A percentile compares a stretch with the other conserved stretches of the same genome.
These are phyloP conservation scores for Basidioascus undulatus DNA, from an alignment of 768 basidiomycete genomes.

Conservation along the genomic window DNA sequence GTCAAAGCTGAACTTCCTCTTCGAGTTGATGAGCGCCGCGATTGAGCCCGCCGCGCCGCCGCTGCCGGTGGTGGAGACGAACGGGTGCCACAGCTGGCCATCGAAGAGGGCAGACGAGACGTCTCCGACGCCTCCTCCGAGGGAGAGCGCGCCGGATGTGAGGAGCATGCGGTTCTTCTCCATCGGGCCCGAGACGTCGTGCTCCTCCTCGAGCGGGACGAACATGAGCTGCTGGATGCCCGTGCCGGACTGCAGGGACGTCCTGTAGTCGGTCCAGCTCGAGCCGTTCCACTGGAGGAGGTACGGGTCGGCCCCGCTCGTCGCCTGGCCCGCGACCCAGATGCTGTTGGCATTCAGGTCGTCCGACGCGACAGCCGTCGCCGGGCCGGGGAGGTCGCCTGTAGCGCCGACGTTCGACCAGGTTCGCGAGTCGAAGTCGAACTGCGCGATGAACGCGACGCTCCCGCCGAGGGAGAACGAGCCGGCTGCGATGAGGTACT, in stretches of 20 bases:
- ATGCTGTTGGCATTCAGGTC: conserved; percentile 54
- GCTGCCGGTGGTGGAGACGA: conserved; percentile 39
- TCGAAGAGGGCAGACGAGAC: conserved; percentile 73
- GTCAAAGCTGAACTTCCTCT: conserved; percentile 47
- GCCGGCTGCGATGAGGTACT: conserved; percentile 54
- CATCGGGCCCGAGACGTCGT: conserved; percentile 40
- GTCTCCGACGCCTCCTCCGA: conserved; percentile 45
- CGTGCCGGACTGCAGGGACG: conserved; percentile 22
- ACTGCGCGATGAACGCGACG: conserved; percentile 47
- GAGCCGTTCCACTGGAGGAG: conserved; percentile 64
- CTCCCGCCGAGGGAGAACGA: conserved; percentile 43
- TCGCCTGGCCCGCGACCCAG: conserved; percentile 61
- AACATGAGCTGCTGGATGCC: conserved; percentile 62
- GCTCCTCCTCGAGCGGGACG: conserved; percentile 66
- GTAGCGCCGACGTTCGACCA: conserved; percentile 40
- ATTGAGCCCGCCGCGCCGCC: conserved; percentile 46
- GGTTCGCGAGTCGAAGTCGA: conserved; percentile 39
- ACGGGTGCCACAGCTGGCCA: conserved; percentile 57
- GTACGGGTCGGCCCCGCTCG: conserved; percentile 41
- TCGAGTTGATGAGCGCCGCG: conserved; percentile 59
- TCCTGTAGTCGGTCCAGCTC: conserved; percentile 46
- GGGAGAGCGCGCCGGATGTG: conserved; percentile 53
- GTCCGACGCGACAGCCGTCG: conserved; percentile 70
- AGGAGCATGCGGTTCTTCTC: conserved; percentile 71
- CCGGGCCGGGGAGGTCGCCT: conserved; percentile 54